These are phyloP conservation scores for Hemisphaericaspora xylofermentans DNA, from an alignment of 1,139 yeast genomes.

Conservation along the genomic window DNA sequence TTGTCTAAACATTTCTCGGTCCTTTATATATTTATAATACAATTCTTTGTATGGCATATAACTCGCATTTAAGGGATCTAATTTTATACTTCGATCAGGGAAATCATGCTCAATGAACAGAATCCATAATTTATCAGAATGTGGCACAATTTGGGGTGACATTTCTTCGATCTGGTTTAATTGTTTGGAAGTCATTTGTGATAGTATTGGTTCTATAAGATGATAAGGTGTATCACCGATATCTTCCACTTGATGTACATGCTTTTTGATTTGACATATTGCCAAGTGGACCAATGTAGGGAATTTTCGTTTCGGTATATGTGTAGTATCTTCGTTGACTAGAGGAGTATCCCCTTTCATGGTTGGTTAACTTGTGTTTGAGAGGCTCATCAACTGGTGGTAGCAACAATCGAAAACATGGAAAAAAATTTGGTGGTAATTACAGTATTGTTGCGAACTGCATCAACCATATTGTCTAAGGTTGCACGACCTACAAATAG, in stretches of 20 bases:
- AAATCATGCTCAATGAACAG: conserved; percentile 46
- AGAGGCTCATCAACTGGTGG: too few relatives aligned
- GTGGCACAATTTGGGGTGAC: conserved; percentile 46
- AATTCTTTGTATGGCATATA: conserved; percentile 42
- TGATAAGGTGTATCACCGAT: conserved; percentile 52
- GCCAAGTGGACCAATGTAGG: conserved; percentile 14
- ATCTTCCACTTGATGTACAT: conserved; percentile 26
- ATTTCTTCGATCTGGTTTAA: conserved; percentile 41
- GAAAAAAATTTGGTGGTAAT: too few relatives aligned
- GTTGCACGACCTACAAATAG: too few relatives aligned
- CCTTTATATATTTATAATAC: conserved; percentile 43
- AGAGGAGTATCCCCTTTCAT: background rate
- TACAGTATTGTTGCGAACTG: too few relatives aligned
- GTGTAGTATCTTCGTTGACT: background rate
- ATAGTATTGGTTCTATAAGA: conserved; percentile 43
- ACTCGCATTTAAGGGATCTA: conserved; percentile 9
- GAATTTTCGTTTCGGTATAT: conserved; percentile 5
- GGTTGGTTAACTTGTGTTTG: too few relatives aligned
- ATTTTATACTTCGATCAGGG: conserved; percentile 39
- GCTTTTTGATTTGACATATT: conserved; percentile 9
- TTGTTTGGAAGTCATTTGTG: conserved; percentile 48
- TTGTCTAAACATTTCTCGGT: conserved; percentile 46
- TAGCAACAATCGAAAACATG: too few relatives aligned
- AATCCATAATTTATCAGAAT: conserved; percentile 54
- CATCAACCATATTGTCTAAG: too few relatives aligned